A percentile compares a stretch with the other conserved stretches of the same genome.
phyloP scores from a whole-genome alignment of 768 basidiomycete species.

The Boletus rufocinnamomeus region DNA sequence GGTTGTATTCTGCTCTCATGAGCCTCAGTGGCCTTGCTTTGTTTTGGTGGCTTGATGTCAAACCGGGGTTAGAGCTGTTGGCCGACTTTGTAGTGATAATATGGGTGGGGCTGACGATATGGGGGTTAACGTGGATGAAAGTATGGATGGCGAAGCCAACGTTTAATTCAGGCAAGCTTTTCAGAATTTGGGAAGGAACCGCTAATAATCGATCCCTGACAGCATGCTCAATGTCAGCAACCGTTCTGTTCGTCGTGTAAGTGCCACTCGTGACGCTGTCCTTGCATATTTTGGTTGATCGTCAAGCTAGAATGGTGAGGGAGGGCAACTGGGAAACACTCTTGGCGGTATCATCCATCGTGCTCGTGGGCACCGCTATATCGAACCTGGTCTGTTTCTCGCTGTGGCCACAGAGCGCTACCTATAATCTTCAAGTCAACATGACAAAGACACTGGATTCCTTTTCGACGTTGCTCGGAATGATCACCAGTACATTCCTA shows the following conservation, averaged over 20 bases:
- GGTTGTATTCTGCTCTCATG: constrained; percentile 70
- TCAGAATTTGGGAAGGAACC: neutral
- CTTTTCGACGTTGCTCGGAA: constrained; percentile 80
- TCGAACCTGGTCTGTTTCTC: constrained; percentile 84
- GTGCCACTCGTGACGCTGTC: constrained; percentile 9
- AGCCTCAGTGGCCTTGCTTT: constrained; percentile 75
- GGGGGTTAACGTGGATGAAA: constrained; percentile 85
- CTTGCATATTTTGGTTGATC: constrained; percentile 1
- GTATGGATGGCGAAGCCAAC: constrained; percentile 87
- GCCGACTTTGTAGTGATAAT: constrained; percentile 73
- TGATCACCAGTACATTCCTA: constrained; percentile 84
- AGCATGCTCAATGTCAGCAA: constrained; percentile 86
- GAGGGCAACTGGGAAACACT: constrained; percentile 83
- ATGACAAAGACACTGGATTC: constrained; percentile 87
- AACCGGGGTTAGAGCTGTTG: constrained; percentile 69
- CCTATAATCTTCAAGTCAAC: constrained; percentile 75
- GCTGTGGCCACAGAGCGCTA: constrained; percentile 87
- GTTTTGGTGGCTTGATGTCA: constrained; percentile 77
- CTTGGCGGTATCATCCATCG: constrained; percentile 73
- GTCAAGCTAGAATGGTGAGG: constrained; percentile 64
- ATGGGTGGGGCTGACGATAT: constrained; percentile 87
- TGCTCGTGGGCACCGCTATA: constrained; percentile 70
- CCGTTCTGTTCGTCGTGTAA: constrained; percentile 83
- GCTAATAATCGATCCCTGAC: constrained; percentile 2
- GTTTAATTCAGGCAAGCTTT: constrained; percentile 75